These are phyloP conservation scores for Mycena citricolor DNA, from an alignment of 1,284 basidiomycete species.

Conservation along the genomic window DNA sequence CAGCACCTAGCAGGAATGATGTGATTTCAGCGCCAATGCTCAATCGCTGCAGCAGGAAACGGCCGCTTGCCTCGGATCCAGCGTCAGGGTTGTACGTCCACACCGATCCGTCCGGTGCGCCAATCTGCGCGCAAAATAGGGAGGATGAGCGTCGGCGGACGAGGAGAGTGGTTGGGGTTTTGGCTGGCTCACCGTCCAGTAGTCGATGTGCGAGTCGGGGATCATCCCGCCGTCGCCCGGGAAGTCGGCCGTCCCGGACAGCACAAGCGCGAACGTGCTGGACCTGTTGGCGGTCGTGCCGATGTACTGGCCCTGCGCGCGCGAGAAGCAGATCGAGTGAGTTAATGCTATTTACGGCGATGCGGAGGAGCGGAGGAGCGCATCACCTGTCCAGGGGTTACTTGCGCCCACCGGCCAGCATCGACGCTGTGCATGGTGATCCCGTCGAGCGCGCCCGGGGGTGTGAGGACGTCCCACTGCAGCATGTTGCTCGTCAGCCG, in stretches of 20 bases:
- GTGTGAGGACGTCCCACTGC: slow-evolving; percentile 14
- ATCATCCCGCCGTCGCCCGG: slow-evolving; percentile 15
- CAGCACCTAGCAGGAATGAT: slow-evolving; percentile 14
- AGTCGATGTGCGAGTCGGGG: slow-evolving; percentile 17
- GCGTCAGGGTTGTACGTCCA: slow-evolving; percentile 13
- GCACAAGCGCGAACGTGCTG: slow-evolving; percentile 11
- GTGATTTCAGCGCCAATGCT: no score
- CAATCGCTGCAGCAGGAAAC: no score
- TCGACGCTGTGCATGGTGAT: slow-evolving; percentile 19
- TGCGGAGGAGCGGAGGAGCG: background rate
- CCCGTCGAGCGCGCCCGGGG: slow-evolving; percentile 1
- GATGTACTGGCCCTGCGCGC: slow-evolving; percentile 14
- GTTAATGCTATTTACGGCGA: no score
- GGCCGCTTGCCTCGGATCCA: slow-evolving; percentile 16
- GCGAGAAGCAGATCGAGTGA: no score
- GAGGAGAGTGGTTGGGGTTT: background rate
- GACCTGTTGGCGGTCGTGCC: slow-evolving; percentile 9
- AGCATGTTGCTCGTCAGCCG: no score
- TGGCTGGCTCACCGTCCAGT: slow-evolving; percentile 23
- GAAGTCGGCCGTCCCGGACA: slow-evolving; percentile 18
- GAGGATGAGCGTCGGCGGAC: background rate
- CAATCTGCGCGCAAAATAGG: slow-evolving; percentile 2
- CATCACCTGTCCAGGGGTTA: slow-evolving; percentile 13
- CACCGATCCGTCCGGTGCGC: slow-evolving; percentile 9
- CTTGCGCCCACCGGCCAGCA: slow-evolving; percentile 11